Percentiles rank a stretch among this genome's conserved stretches.
These are phyloP conservation scores for Pyrenochaeta sp. DNA, from an alignment of 2,329 filamentous ascomycete genomes.

Conservation along the genomic window DNA sequence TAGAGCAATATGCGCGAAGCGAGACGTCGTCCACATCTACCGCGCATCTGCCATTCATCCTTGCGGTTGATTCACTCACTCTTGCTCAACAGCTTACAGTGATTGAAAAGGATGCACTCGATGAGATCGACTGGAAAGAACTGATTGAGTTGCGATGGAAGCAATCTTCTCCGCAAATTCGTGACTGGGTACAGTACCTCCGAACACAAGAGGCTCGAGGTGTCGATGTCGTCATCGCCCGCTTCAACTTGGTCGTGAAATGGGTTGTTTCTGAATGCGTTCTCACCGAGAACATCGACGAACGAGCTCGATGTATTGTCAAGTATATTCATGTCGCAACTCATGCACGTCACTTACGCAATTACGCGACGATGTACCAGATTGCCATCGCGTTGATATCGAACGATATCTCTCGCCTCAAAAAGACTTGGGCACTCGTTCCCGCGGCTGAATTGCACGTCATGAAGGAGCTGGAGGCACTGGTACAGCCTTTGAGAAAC, in stretches of 20 bases:
- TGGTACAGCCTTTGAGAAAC: slow-evolving; percentile 79
- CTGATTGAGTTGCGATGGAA: slow-evolving; percentile 86
- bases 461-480: slow-evolving; percentile 71
- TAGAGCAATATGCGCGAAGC: slow-evolving; percentile 31
- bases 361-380: slow-evolving; percentile 85
- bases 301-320: slow-evolving; percentile 77
- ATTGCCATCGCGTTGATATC: slow-evolving; percentile 79
- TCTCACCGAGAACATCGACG: slow-evolving; percentile 73
- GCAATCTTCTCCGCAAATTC: slow-evolving; percentile 69
- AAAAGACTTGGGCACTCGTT: slow-evolving; percentile 75
- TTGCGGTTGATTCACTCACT: slow-evolving; percentile 80
- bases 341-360: slow-evolving; percentile 77
- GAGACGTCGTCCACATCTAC: slow-evolving; percentile 12
- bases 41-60: slow-evolving; percentile 76
- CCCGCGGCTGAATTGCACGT: slow-evolving; percentile 70
- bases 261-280: slow-evolving; percentile 84
- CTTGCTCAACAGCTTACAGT: slow-evolving; percentile 85
- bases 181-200: slow-evolving; percentile 84
- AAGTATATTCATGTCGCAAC: slow-evolving; percentile 84
- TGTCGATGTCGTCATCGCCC: slow-evolving; percentile 82
- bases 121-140: slow-evolving; percentile 89
- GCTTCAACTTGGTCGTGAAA: slow-evolving; percentile 88
- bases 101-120: slow-evolving; percentile 84
- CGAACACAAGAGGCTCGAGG: slow-evolving; percentile 75
- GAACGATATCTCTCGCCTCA: slow-evolving; percentile 72